Base-by-base conservation (phyloP, 495 filamentous ascomycete species). In the Astrocystis sublimbata region DNA sequence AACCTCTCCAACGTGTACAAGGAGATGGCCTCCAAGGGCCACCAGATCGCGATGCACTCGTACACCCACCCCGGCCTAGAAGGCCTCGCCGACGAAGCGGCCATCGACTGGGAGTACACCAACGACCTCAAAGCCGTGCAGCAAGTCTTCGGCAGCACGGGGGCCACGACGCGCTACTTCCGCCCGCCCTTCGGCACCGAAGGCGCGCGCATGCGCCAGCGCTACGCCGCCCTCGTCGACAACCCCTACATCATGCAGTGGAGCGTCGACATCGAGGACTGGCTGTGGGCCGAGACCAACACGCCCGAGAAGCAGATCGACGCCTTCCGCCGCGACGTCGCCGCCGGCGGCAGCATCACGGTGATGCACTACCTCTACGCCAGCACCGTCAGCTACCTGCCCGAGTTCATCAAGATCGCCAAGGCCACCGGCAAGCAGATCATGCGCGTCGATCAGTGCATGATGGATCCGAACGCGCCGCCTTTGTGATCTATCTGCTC, bases 381-480 rank as follows among this genome's bases (percentile, higher is more conserved):
- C 35, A 83, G 76, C 36, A 92, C 89, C 15, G 88, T 92, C 9
- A 69, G 73, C 41, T 89, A 90, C 68, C 76, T 92, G 57, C 75
- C 78, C 45, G 78, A 90, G 73, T 88, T 91, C 66, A 92, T 92
- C 69, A 74, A 77, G 57, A 78, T 89, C 40, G 86, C 89, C 35
- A 91, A 88, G 77, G 76, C 66, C 7, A 84, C 79, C 2, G 88
- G 88, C 15, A 85, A 89, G 76, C 74, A 79, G 60, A 72, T 92
- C 57, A 92, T 92, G 89, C 78, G 89, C 19, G 85, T 92, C 47
- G 89, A 92, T 70, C 89, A 92, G 77, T 92, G 89, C 69, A 71
- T 92, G 79, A 81, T 84, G 77, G 89, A 92, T 74, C 86, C 85
- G 6, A 76, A 82, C 50, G 87, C 86, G 51, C 88, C 88, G 19